phyloP scores from a whole-genome alignment of 2,329 filamentous ascomycete genomes.

The Coniochaeta pulveracea region DNA sequence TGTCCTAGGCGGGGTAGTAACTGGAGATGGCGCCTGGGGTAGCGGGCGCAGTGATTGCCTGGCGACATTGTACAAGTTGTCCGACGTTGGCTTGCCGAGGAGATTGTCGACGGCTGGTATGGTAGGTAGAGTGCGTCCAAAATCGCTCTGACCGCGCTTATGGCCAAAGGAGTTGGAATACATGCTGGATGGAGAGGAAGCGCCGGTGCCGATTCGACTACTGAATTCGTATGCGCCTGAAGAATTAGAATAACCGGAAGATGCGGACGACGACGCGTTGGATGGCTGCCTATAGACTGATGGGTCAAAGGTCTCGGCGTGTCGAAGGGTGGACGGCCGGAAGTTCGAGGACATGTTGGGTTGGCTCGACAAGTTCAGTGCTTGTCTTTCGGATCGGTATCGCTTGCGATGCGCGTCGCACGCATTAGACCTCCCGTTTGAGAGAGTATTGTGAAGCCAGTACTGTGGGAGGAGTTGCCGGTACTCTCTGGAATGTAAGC shows the following conservation, averaged over 20 bases:
- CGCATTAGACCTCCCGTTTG: too few relatives aligned
- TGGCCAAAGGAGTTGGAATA: slow-evolving; percentile 45
- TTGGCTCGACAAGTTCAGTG: too few relatives aligned
- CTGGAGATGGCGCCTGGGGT: slow-evolving; percentile 50
- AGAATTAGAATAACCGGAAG: slow-evolving; percentile 52
- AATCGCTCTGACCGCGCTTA: slow-evolving; percentile 68
- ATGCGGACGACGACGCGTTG: slow-evolving; percentile 59
- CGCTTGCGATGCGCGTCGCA: too few relatives aligned
- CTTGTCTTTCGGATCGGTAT: too few relatives aligned
- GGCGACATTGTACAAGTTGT: slow-evolving; percentile 58
- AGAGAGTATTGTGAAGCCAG: too few relatives aligned
- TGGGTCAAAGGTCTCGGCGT: slow-evolving; percentile 40
- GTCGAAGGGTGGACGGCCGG: slow-evolving; percentile 45
- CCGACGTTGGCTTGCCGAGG: slow-evolving; percentile 34
- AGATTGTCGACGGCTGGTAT: slow-evolving; percentile 28
- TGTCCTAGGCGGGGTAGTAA: slow-evolving; percentile 15
- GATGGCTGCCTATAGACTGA: slow-evolving; percentile 51
- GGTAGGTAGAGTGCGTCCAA: slow-evolving; percentile 36
- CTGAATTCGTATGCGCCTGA: slow-evolving; percentile 45
- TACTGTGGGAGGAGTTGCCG: too few relatives aligned
- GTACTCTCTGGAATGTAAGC: too few relatives aligned
- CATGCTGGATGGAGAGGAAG: slow-evolving; percentile 55
- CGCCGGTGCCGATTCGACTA: slow-evolving; percentile 44
- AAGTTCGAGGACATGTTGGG: slow-evolving; percentile 27
- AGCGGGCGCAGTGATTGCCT: slow-evolving; percentile 70